Conservation (phyloP, 805 yeast species). For the Wickerhamomyces silvicola region DNA sequence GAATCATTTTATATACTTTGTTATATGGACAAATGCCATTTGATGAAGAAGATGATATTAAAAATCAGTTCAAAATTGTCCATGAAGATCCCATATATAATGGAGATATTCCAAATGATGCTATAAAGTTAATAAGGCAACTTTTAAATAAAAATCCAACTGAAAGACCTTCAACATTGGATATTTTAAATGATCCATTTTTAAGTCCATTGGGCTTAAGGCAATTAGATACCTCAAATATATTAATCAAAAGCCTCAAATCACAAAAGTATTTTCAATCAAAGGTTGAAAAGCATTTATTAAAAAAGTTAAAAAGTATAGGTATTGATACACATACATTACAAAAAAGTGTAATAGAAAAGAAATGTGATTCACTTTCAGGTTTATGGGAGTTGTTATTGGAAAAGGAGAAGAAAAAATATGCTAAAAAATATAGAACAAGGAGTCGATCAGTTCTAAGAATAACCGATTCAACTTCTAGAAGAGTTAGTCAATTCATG, state of each 20-base stretch:
- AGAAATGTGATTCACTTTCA: slow-evolving; percentile 63
- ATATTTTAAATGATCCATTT: slow-evolving; percentile 46
- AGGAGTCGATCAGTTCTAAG: slow-evolving; percentile 29
- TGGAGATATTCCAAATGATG: slow-evolving; percentile 41
- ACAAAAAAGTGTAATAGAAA: slow-evolving; percentile 47
- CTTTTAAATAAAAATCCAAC: slow-evolving; percentile 64
- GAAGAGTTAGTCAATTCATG: slow-evolving; percentile 22
- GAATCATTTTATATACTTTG: slow-evolving; percentile 81
- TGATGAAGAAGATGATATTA: slow-evolving; percentile 69
- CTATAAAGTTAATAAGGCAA: slow-evolving; percentile 41
- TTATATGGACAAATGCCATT: slow-evolving; percentile 87
- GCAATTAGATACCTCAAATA: slow-evolving; percentile 34
- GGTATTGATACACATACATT: slow-evolving; percentile 61
- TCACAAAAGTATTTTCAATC: slow-evolving; percentile 44
- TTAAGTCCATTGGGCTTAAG: slow-evolving; percentile 39
- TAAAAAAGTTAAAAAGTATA: slow-evolving; percentile 51
- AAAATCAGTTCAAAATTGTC: slow-evolving; percentile 54
- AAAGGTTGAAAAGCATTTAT: slow-evolving; percentile 52
- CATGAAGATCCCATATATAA: slow-evolving; percentile 57
- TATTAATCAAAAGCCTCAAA: slow-evolving; percentile 29
- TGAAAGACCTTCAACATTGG: slow-evolving; percentile 49
- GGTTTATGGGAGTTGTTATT: slow-evolving; percentile 69
- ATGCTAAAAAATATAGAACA: slow-evolving; percentile 25
- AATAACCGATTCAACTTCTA: slow-evolving; percentile 21
- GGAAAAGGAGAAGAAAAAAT: slow-evolving; percentile 36